Evolutionary conservation across 1,139 yeast genomes (phyloP), one percentile per base, ranked within the genome.

Genomic region (Pichia sp.): DNA sequence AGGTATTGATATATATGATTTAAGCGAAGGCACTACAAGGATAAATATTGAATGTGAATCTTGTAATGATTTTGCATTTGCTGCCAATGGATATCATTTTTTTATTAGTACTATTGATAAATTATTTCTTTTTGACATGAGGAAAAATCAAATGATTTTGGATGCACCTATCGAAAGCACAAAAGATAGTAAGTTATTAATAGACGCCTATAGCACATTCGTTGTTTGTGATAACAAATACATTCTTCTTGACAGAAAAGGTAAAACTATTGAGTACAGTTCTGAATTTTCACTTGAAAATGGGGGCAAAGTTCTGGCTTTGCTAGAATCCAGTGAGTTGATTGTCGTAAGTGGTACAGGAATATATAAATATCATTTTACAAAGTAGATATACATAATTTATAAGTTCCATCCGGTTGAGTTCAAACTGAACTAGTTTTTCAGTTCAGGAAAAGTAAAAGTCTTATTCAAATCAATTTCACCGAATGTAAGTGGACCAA

Each of bases 401-500:
- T n/a, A n/a, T n/a, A n/a, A n/a, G n/a, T n/a, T n/a, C n/a, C n/a
- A n/a, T n/a, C n/a, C n/a, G n/a, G n/a, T n/a, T n/a, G n/a, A n/a
- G n/a, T n/a, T n/a, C n/a, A n/a, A n/a, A n/a, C n/a, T n/a, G n/a
- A n/a, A n/a, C n/a, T 24, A 34, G 7, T 18, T 15, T 21, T 35
- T 39, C 3, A 23, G 25, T 15, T 35, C 41, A 24, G 65, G 62
- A 53, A 66, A 62, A 36, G 52, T 52, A 15, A 63, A 48, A 7
- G 51, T 45, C 10, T 62, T 53, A 28, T 59, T 59, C 8, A 73
- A 66, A 9, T 55, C 60, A 4, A 86, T 70, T 44, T 72, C 71
- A 3, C 96, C 96, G 60, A 66, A 84, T 0, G 78, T 58, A 50
- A 91, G 66, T 4, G 88, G 79, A 6, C 98, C 98, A 9, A 89